phyloP scores from a whole-genome alignment of 768 basidiomycete genomes.

The Boletus subparvulus region DNA sequence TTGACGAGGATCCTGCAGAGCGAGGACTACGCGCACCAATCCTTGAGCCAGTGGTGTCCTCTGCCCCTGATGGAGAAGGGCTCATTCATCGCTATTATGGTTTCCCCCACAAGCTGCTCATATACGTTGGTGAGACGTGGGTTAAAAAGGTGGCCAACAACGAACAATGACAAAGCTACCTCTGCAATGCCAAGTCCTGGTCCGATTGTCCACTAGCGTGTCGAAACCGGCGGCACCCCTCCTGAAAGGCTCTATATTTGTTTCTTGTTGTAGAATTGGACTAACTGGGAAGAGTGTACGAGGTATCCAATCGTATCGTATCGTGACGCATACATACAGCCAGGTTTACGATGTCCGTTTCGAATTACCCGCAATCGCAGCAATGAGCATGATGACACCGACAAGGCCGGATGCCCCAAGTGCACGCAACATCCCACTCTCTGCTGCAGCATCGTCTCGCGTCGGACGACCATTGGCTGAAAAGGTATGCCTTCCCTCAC shows the following conservation, averaged over 20 bases:
- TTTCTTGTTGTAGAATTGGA: neutral
- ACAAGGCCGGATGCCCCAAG: conserved; percentile 31
- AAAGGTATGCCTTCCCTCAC: conserved; percentile 1
- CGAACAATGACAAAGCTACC: neutral
- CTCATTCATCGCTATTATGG: conserved; percentile 9
- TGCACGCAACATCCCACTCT: conserved; percentile 26
- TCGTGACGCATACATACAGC: neutral
- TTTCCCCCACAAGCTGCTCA: neutral
- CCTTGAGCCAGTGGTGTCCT: conserved; percentile 4
- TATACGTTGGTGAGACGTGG: conserved; percentile 26
- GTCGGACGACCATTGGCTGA: conserved; percentile 10
- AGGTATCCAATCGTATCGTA: neutral
- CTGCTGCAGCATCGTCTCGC: conserved; percentile 23
- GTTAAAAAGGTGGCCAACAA: conserved; percentile 9
- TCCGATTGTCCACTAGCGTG: no score
- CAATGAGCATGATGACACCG: conserved; percentile 26
- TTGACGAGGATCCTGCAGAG: conserved; percentile 2
- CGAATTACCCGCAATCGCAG: conserved; percentile 16
- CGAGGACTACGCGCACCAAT: conserved; percentile 5
- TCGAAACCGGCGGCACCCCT: neutral
- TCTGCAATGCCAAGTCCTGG: neutral
- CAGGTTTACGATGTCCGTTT: conserved; percentile 15
- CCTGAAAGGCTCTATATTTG: neutral
- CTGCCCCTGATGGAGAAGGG: conserved; percentile 17
- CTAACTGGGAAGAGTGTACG: neutral